phyloP scores from a whole-genome alignment of 108 stramenopile species.

The Cylindrotheca fusiformis region DNA sequence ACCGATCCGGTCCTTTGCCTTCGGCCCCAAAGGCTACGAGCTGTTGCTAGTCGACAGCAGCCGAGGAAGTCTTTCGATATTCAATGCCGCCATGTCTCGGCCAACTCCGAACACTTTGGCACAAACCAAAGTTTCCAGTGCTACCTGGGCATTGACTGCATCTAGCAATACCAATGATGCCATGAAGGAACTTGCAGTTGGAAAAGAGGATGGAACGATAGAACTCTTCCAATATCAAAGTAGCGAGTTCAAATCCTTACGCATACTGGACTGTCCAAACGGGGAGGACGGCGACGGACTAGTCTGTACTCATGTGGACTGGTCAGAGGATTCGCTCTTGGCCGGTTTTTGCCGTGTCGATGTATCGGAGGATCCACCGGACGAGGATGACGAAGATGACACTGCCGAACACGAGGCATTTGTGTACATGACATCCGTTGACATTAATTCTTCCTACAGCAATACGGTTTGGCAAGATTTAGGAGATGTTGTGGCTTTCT shows the following conservation, averaged over 20 bases:
- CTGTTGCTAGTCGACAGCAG: constrained; percentile 32
- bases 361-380: constrained; percentile 53
- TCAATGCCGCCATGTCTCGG: constrained; percentile 22
- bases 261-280: constrained; percentile 9
- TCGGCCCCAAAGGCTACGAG: constrained; percentile 34
- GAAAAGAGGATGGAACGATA: constrained; percentile 25
- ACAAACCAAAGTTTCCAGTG: constrained; percentile 7
- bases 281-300: constrained; percentile 26
- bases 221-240: constrained; percentile 7
- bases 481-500: constrained; percentile 84
- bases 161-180: not conserved
- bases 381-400: constrained; percentile 63
- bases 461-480: constrained; percentile 44
- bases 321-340: constrained; percentile 39
- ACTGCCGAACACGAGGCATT: constrained; percentile 44
- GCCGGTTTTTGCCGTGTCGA: constrained; percentile 60
- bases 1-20: constrained; percentile 44
- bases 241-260: not conserved
- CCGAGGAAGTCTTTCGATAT: constrained; percentile 16
- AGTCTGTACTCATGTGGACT: constrained; percentile 64
- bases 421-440: constrained; percentile 19
- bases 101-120: constrained; percentile 2
- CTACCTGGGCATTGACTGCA: constrained; percentile 9
- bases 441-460: constrained; percentile 17
- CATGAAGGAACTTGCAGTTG: constrained; percentile 11